Evolutionary conservation across 495 filamentous ascomycete species (phyloP).

Genomic region (Daldinia grandis): DNA sequence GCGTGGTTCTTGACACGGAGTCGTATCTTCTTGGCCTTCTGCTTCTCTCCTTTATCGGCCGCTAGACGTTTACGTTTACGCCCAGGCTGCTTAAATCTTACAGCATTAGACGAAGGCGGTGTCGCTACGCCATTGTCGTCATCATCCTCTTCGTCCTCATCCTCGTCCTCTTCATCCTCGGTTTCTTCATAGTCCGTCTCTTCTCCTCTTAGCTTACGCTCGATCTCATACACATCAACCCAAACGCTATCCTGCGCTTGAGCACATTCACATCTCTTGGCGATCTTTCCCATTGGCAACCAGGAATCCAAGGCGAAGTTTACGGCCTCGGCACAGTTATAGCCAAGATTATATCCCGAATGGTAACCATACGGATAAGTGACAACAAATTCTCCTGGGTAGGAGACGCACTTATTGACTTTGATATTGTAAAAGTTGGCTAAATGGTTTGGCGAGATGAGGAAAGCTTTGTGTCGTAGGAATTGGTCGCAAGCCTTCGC

Average conservation of each 20-base stretch:
- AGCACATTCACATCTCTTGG: conserved; percentile 97
- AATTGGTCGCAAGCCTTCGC: conserved; percentile 98
- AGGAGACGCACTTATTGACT: conserved; percentile 94
- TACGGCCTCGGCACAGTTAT: conserved; percentile 98
- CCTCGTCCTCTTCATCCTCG: conserved; percentile 77
- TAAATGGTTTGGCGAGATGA: conserved; percentile 91
- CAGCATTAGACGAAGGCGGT: conserved; percentile 65
- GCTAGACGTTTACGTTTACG: conserved; percentile 60
- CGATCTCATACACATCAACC: conserved; percentile 95
- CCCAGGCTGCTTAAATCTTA: conserved; percentile 63
- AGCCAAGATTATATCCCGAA: conserved; percentile 96
- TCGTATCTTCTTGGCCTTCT: conserved; percentile 77
- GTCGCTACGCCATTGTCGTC: conserved; percentile 70
- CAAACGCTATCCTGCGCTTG: conserved; percentile 89
- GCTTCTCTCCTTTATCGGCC: conserved; percentile 50
- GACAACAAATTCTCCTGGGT: conserved; percentile 97
- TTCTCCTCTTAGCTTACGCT: conserved; percentile 92
- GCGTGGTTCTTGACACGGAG: conserved; percentile 72
- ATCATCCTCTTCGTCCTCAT: conserved; percentile 72
- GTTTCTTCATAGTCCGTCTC: conserved; percentile 89
- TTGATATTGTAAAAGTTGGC: conserved; percentile 90
- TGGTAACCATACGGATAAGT: conserved; percentile 99
- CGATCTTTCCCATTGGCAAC: conserved; percentile 92
- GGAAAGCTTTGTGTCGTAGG: conserved; percentile 94
- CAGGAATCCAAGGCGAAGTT: conserved; percentile 97